Percentiles rank a stretch among this genome's conserved stretches.
Evolutionary conservation across 371 early-diverging fungal genomes (phyloP).

Genomic region (Mucor circinelloides): DNA sequence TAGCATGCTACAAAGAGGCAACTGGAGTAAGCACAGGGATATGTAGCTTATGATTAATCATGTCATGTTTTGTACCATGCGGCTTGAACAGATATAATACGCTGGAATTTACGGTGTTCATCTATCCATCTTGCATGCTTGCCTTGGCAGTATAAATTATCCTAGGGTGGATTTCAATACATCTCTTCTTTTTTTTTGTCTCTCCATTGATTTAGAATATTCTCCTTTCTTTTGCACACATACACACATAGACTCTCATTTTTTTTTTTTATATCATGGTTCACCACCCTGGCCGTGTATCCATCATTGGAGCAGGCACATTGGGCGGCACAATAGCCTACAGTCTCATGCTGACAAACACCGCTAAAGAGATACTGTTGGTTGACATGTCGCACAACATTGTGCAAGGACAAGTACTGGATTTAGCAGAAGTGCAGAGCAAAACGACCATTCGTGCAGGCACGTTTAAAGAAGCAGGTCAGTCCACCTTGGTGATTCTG

Average conservation of each 20-base stretch:
- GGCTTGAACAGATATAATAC: background rate
- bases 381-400: constrained; percentile 67
- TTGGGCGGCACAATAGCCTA: constrained; percentile 69
- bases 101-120: background rate
- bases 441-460: constrained; percentile 58
- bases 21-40: too few species aligned
- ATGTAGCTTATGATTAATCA: background rate
- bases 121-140: background rate
- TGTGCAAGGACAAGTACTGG: constrained; percentile 72
- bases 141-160: background rate
- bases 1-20: too few species aligned
- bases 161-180: background rate
- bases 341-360: constrained; percentile 60
- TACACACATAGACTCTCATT: too few species aligned
- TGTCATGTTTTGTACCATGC: background rate
- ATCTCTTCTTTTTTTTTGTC: background rate
- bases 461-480: constrained; percentile 61
- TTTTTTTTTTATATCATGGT: constrained; percentile 5
- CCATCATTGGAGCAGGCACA: constrained; percentile 58
- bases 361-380: constrained; percentile 61
- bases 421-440: constrained; percentile 71
- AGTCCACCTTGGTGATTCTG: constrained; percentile 24
- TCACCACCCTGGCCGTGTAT: constrained; percentile 31
- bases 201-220: constrained; percentile 3
- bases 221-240: background rate